Percentiles rank a stretch among this genome's conserved stretches.
Evolutionary conservation across 2,329 filamentous ascomycete species (phyloP).

Genomic region (Xylariaceae sp.): DNA sequence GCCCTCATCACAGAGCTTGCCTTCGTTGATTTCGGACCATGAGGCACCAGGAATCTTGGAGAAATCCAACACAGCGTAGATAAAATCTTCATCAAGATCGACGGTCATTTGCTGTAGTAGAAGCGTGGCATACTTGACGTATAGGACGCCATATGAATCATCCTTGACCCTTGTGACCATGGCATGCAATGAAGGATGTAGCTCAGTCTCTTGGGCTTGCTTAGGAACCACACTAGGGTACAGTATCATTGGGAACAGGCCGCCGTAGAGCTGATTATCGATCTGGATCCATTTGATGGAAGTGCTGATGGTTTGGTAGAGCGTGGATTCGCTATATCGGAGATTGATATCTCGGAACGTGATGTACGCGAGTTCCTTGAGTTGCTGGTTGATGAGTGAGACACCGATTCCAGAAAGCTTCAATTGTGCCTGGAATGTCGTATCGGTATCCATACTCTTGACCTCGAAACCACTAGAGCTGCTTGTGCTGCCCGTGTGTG

Average conservation of each 20-base stretch:
- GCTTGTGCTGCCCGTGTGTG: slow-evolving; percentile 55
- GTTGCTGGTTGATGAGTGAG: slow-evolving; percentile 88
- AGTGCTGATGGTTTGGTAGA: slow-evolving; percentile 89
- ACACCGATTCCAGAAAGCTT: slow-evolving; percentile 89
- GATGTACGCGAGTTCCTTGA: slow-evolving; percentile 90
- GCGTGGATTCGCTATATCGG: slow-evolving; percentile 87
- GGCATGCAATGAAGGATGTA: slow-evolving; percentile 90
- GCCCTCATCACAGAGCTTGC: slow-evolving; percentile 84
- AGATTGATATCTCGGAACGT: slow-evolving; percentile 90
- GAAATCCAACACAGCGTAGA: slow-evolving; percentile 94
- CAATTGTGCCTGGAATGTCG: slow-evolving; percentile 87
- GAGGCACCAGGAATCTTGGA: slow-evolving; percentile 88
- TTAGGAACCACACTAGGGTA: slow-evolving; percentile 98
- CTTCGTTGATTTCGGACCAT: slow-evolving; percentile 78
- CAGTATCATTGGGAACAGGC: slow-evolving; percentile 94
- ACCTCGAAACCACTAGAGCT: slow-evolving; percentile 81
- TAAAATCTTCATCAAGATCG: slow-evolving; percentile 97
- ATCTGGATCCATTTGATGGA: slow-evolving; percentile 99
- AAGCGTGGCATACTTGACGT: slow-evolving; percentile 96
- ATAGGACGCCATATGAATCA: slow-evolving; percentile 94
- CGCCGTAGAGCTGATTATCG: slow-evolving; percentile 97
- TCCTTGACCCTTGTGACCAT: slow-evolving; percentile 96
- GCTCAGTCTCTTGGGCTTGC: slow-evolving; percentile 93
- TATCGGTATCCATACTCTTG: slow-evolving; percentile 84
- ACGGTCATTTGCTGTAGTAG: slow-evolving; percentile 97